Percentiles rank a stretch among this genome's conserved stretches.
Evolutionary conservation across 495 filamentous ascomycete genomes (phyloP).

Genomic region (Pseudoneurospora amorphoporcata): DNA sequence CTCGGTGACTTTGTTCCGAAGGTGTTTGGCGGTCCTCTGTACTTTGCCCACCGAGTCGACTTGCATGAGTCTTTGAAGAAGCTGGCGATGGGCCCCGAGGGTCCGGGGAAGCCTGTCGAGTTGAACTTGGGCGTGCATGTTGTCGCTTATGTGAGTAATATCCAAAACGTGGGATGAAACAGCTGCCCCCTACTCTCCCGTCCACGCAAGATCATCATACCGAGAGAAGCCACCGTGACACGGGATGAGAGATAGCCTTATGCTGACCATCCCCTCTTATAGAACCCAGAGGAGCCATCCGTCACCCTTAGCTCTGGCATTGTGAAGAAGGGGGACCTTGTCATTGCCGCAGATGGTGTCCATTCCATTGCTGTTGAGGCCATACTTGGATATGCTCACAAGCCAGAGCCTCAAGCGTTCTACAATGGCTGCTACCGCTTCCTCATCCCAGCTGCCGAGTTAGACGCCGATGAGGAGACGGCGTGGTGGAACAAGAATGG

Average conservation of each 20-base stretch:
- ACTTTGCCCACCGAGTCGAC: constrained; percentile 22
- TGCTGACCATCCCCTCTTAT: neutral
- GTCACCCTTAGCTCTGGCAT: constrained; percentile 27
- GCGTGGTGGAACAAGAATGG: constrained; percentile 22
- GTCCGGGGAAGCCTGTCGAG: constrained; percentile 23
- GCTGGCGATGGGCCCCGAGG: constrained; percentile 27
- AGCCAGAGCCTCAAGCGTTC: constrained; percentile 16
- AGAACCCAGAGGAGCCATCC: constrained; percentile 30
- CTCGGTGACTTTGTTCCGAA: constrained; percentile 4
- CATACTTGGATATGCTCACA: constrained; percentile 15
- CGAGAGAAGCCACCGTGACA: neutral
- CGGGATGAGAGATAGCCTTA: neutral
- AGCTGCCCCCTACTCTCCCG: constrained; percentile 9
- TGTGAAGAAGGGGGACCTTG: constrained; percentile 29
- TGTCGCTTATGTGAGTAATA: constrained; percentile 16
- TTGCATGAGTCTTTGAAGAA: constrained; percentile 34
- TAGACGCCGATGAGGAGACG: constrained; percentile 26
- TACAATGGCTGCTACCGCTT: constrained; percentile 37
- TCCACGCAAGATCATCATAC: neutral
- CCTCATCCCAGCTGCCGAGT: constrained; percentile 27
- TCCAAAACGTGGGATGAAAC: neutral
- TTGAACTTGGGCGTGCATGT: constrained; percentile 22
- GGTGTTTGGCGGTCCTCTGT: constrained; percentile 11
- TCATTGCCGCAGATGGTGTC: constrained; percentile 43
- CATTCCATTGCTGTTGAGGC: constrained; percentile 25